Evolutionary conservation across 306 rosid species (phyloP), one percentile per base, ranked within the genome.

Genomic region (Castanopsis chinensis): DNA sequence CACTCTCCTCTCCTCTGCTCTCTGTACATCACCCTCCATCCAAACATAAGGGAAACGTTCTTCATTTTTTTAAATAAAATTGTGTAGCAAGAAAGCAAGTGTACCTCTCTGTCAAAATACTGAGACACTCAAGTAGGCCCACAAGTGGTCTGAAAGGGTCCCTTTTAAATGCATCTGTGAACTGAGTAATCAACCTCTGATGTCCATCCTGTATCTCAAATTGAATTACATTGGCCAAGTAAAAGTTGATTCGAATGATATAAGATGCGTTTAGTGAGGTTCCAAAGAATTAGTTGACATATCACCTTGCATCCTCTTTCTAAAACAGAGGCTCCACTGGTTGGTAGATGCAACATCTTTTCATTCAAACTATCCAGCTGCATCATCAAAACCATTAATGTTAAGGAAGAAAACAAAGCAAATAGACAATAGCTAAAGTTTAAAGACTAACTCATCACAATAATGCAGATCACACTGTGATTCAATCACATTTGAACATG

Each of bases 341-440:
- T 71, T 14, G 83, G 79, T 74, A 76, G 56, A 73, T 74, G 73
- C 57, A 88, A 64, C 57, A 82, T 78, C 65, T 86, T 85, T 90
- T 94, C 98, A 64, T 94, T 94, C 91, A 90, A 81, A 58, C 82
- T 86, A 81, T 94, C 98, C 72, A 94, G 85, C 98, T 94, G 92
- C 88, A 83, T 67, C 52, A 59, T 61, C 67, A 75, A 61, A 73
- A 55, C 76, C 27, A 72, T 63, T 74, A 82, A 8, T 71, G 70
- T 32, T 88, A 43, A 84, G 82, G 74, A 74, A 41, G 11, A 80
- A 60, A 33, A 32, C 28, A 61, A 27, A 70, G 35, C 51, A 75
- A 58, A n/a, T 13, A 27, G 21, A 23, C 23, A 49, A 60, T 17
- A 71, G 32, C 55, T 37, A 27, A 63, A 51, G 21, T 52, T 15